These are phyloP conservation scores for Dictyostelium discoideum DNA, from an alignment of 78 protist genomes.

Conservation along the genomic window DNA sequence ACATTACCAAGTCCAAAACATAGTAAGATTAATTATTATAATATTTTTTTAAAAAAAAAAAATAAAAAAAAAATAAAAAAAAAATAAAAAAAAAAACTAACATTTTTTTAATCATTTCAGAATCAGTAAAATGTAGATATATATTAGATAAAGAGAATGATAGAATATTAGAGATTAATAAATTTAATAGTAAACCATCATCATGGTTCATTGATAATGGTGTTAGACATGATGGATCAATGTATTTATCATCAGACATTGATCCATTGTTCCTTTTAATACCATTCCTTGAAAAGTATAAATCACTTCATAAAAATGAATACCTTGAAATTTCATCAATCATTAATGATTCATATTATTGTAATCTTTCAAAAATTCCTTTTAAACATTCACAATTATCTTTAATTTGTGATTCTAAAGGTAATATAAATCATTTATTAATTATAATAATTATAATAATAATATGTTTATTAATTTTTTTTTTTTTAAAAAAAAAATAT, in stretches of 20 bases:
- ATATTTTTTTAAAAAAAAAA: neutral
- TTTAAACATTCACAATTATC: slow-evolving; percentile 18
- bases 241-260: slow-evolving; percentile 31
- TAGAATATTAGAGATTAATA: slow-evolving; percentile 45
- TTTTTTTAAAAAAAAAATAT: neutral
- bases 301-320: neutral
- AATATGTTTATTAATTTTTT: neutral
- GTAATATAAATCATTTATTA: neutral
- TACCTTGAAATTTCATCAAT: slow-evolving; percentile 25
- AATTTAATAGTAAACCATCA: slow-evolving; percentile 44
- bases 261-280: slow-evolving; percentile 58
- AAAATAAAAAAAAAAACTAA: neutral
- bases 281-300: slow-evolving; percentile 30
- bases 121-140: slow-evolving; percentile 24
- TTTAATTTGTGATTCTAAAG: slow-evolving; percentile 46
- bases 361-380: neutral
- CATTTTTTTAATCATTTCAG: neutral
- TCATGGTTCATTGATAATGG: slow-evolving; percentile 62
- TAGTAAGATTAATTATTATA: neutral
- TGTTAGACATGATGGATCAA: slow-evolving; percentile 75
- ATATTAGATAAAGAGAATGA: neutral
- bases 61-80: neutral
- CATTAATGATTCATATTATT: neutral
- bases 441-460: neutral
- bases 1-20: slow-evolving; percentile 45